Conservation (phyloP, 805 yeast genomes). For the Kluyveromyces starmeri region DNA sequence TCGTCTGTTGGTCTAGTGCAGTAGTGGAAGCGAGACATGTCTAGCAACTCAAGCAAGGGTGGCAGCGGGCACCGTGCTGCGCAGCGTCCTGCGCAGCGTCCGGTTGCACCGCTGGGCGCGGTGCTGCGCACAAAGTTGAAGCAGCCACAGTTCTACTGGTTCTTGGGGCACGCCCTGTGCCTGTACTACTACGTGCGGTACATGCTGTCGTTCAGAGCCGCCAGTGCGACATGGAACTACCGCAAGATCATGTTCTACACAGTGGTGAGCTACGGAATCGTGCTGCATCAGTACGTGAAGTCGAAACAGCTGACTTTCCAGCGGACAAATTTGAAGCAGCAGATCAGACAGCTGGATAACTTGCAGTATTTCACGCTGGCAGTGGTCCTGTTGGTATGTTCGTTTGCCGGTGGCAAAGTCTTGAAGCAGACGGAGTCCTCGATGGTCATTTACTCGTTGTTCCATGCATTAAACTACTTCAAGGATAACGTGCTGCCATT, state of each 20-base stretch:
- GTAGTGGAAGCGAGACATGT: too few relatives aligned
- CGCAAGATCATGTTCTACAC: conserved; percentile 40
- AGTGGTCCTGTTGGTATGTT: conserved; percentile 33
- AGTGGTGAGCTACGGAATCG: conserved; percentile 53
- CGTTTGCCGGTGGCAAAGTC: conserved; percentile 35
- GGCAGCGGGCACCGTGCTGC: too few relatives aligned
- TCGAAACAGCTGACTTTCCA: conserved; percentile 29
- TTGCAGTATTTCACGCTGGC: conserved; percentile 49
- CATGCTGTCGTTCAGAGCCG: conserved; percentile 34
- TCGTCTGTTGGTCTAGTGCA: too few relatives aligned
- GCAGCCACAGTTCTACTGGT: conserved; percentile 66
- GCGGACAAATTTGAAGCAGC: conserved; percentile 27
- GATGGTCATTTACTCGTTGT: conserved; percentile 52
- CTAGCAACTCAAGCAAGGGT: conserved; percentile 2
- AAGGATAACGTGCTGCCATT: conserved; percentile 47
- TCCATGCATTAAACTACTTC: conserved; percentile 55
- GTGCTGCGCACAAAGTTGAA: conserved; percentile 20
- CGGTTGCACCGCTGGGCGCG: conserved; percentile 16
- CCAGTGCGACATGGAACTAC: conserved; percentile 31
- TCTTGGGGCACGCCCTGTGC: conserved; percentile 48
- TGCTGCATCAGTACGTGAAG: conserved; percentile 50
- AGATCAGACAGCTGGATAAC: conserved; percentile 40
- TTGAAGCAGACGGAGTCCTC: conserved; percentile 46
- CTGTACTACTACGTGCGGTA: conserved; percentile 32
- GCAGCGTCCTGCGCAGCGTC: conserved; percentile 7